Percentiles rank a stretch among this genome's conserved stretches.
Evolutionary conservation across 2,329 filamentous ascomycete genomes (phyloP).

Genomic region (Orbilia ellipsospora): DNA sequence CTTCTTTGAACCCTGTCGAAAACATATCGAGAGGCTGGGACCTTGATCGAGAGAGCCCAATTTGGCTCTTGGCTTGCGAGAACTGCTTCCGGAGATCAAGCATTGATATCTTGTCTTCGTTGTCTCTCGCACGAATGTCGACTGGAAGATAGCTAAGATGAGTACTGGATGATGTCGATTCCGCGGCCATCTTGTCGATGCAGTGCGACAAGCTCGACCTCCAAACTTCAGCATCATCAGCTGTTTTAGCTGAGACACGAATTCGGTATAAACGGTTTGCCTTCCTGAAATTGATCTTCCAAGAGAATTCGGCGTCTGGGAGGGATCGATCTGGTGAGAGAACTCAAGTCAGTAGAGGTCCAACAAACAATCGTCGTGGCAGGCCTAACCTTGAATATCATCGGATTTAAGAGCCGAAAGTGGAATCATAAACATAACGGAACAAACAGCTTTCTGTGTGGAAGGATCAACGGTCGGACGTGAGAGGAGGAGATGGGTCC

Average conservation of each 20-base stretch:
- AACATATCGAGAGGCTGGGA: constrained; percentile 50
- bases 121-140: constrained; percentile 43
- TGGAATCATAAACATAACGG: constrained; percentile 51
- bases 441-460: constrained; percentile 52
- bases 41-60: constrained; percentile 29
- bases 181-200: constrained; percentile 29
- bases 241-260: constrained; percentile 44
- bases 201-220: constrained; percentile 37
- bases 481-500: constrained; percentile 47
- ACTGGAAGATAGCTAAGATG: constrained; percentile 42
- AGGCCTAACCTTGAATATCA: constrained; percentile 46
- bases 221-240: constrained; percentile 50
- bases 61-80: constrained; percentile 31
- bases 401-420: constrained; percentile 48
- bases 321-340: constrained; percentile 38
- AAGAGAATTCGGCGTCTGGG: constrained; percentile 49
- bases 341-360: not conserved
- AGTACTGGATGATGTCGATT: constrained; percentile 14
- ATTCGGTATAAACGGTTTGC: constrained; percentile 43
- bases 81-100: constrained; percentile 42
- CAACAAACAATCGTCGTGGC: not conserved
- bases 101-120: constrained; percentile 40
- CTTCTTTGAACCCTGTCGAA: constrained; percentile 27
- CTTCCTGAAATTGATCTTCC: constrained; percentile 53
- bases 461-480: constrained; percentile 49